A percentile compares a stretch with the other conserved stretches of the same genome.
Conservation (phyloP, 331 rosid genomes). For the Malus hybrid region DNA sequence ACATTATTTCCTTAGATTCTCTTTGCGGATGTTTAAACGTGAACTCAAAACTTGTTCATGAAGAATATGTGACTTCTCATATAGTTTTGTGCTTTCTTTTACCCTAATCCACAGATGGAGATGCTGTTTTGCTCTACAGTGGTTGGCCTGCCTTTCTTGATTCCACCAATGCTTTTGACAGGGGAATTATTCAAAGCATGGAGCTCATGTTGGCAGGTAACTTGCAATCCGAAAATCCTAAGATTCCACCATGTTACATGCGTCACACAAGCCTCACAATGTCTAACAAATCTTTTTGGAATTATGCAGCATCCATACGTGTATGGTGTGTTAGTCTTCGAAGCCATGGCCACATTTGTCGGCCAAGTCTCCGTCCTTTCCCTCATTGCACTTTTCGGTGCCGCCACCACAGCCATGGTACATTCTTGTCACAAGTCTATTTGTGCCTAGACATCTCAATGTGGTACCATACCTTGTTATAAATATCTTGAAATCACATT, state of each 20-base stretch:
- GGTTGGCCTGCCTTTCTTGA: constrained; percentile 84
- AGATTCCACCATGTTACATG: not conserved
- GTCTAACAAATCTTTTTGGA: constrained; percentile 6
- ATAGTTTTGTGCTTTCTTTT: not conserved
- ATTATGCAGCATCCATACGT: constrained; percentile 86
- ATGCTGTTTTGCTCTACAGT: constrained; percentile 97
- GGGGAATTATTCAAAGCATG: constrained; percentile 93
- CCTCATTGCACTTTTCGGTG: constrained; percentile 90
- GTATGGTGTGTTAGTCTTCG: constrained; percentile 85
- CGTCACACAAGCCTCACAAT: constrained; percentile 7
- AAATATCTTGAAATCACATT: not conserved
- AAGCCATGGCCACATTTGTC: constrained; percentile 92
- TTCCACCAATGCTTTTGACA: constrained; percentile 92
- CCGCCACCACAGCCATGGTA: constrained; percentile 99
- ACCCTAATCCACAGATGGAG: constrained; percentile 60
- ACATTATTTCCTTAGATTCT: constrained; percentile 6
- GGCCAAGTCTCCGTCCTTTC: constrained; percentile 99
- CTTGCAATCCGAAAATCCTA: constrained; percentile 1
- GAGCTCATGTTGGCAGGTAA: constrained; percentile 87
- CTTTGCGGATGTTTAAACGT: not conserved
- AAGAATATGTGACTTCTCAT: constrained; percentile 5
- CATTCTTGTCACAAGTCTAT: constrained; percentile 20
- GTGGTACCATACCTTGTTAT: constrained; percentile 13
- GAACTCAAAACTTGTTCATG: constrained; percentile 9
- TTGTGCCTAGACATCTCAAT: constrained; percentile 14